Percentiles rank a stretch among this genome's conserved stretches.
Evolutionary conservation across 2,329 filamentous ascomycete species (phyloP).

Genomic region (Chaetomiaceae sp.): DNA sequence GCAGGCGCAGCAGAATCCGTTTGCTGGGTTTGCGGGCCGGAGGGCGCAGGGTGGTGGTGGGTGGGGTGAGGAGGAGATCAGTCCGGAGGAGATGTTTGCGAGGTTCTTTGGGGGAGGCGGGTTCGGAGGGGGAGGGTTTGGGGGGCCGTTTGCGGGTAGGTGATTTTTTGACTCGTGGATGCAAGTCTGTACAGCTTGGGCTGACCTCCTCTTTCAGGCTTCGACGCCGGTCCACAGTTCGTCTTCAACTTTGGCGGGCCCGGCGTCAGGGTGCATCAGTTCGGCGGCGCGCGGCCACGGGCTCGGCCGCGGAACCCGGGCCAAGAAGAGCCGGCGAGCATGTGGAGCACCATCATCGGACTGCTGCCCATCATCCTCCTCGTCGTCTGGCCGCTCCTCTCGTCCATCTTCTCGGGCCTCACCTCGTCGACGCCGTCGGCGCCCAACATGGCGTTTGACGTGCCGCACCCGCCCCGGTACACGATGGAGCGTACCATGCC

Average conservation of each 20-base stretch:
- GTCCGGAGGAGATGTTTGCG: slow-evolving; percentile 93
- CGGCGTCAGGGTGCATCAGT: slow-evolving; percentile 90
- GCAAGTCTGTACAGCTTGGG: too few relatives aligned
- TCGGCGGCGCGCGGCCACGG: slow-evolving; percentile 74
- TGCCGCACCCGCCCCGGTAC: slow-evolving; percentile 58
- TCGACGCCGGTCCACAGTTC: slow-evolving; percentile 79
- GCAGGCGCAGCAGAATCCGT: slow-evolving; percentile 56
- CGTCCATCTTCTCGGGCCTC: slow-evolving; percentile 65
- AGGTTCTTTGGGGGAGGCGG: slow-evolving; percentile 93
- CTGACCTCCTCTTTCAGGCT: slow-evolving; percentile 37
- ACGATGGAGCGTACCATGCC: slow-evolving; percentile 69
- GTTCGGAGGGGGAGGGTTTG: slow-evolving; percentile 63
- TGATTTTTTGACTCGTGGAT: background rate
- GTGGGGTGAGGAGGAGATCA: slow-evolving; percentile 81
- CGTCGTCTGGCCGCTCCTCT: slow-evolving; percentile 79
- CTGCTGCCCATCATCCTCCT: slow-evolving; percentile 85
- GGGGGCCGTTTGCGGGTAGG: slow-evolving; percentile 48
- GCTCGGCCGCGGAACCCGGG: slow-evolving; percentile 65
- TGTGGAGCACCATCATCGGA: slow-evolving; percentile 59
- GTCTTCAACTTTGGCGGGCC: slow-evolving; percentile 93
- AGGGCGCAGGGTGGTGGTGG: slow-evolving; percentile 30
- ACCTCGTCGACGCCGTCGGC: slow-evolving; percentile 46
- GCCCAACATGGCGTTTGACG: slow-evolving; percentile 73
- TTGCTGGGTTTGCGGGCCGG: slow-evolving; percentile 53
- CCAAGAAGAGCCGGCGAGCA: slow-evolving; percentile 45